Evolutionary conservation across 345 rosid genomes (phyloP).

Genomic region (Clarkia xantiana): DNA sequence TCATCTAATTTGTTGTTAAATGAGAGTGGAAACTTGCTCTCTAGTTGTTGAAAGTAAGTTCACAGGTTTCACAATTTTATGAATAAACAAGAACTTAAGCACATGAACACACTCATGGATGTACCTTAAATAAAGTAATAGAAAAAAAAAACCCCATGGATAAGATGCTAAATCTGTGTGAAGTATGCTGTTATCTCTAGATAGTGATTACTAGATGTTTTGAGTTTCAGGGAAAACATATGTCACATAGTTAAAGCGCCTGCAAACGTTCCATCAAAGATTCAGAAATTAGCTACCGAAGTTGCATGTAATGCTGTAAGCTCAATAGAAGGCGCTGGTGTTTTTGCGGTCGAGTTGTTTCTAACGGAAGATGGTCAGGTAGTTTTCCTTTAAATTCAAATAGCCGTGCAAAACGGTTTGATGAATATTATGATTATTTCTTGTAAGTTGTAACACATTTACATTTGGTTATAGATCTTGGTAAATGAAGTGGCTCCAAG

Average conservation of each 20-base stretch:
- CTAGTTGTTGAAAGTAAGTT: too few relatives aligned
- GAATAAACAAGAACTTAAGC: too few relatives aligned
- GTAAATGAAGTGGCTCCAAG: slow-evolving; percentile 97
- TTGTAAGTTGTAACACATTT: slow-evolving; percentile 1
- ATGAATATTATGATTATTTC: neutral
- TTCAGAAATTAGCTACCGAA: slow-evolving; percentile 65
- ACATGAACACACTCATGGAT: too few relatives aligned
- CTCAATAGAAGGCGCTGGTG: slow-evolving; percentile 87
- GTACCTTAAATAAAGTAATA: too few relatives aligned
- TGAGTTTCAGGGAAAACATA: slow-evolving; percentile 62
- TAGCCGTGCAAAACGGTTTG: too few relatives aligned
- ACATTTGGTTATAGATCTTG: slow-evolving; percentile 35
- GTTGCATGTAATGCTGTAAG: slow-evolving; percentile 68
- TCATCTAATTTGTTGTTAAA: too few relatives aligned
- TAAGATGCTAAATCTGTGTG: too few relatives aligned
- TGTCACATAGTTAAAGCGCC: slow-evolving; percentile 95
- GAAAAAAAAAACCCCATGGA: too few relatives aligned
- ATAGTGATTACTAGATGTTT: neutral
- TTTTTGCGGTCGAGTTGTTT: slow-evolving; percentile 93
- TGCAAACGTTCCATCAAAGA: slow-evolving; percentile 70
- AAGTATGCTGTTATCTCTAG: too few relatives aligned
- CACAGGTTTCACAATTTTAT: neutral
- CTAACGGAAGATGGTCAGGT: slow-evolving; percentile 81
- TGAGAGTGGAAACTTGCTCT: too few relatives aligned
- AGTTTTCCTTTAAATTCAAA: slow-evolving; percentile 1